Evolutionary conservation across 1,284 basidiomycete genomes (phyloP), one percentile per base, ranked within the genome.

Genomic region (Ustilago crameri): DNA sequence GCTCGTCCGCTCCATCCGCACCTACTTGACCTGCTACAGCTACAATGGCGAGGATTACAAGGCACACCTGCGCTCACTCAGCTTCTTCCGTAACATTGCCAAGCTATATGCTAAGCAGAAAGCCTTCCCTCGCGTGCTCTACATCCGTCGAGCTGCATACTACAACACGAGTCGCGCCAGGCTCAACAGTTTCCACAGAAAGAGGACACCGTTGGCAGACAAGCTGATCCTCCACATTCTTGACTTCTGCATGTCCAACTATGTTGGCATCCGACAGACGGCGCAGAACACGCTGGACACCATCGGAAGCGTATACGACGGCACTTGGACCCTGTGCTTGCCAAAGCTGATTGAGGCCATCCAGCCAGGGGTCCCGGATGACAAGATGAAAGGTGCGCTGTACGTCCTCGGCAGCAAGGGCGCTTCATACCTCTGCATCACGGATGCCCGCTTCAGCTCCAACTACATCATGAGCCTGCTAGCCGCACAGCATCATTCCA

Each of bases 341-440:
- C 90, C 91, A 1, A 86, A 86, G 23, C 54, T 81, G 34, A 90
- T 95, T 76, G 87, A 90, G 41, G 89, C 92, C 0, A 85, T 95
- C 44, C 47, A 62, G 30, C 69, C 64, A 10, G 55, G 58, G 7
- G 74, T 62, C 15, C 91, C 93, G 77, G 92, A 94, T 22, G 95
- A 98, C 84, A 88, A 91, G 49, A 96, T 96, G 90, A 98, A 98
- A 85, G 92, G 92, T 12, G 95, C 95, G 8, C 86, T 98, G 20
- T 95, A 96, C 82, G 87, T 95, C 23, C 86, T 98, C 9, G 90
- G 89, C 81, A 89, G 90, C 79, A 93, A 93, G 84, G 88, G 88
- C 42, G 74, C 70, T 54, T 87, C 63, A 42, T 81, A 83, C 56
- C 68, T 81, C 34, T 83, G 80, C 40, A 77, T 84, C 62, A 75